These are phyloP conservation scores for Trypanosoma mega DNA, from an alignment of 208 protist species.

Conservation along the genomic window DNA sequence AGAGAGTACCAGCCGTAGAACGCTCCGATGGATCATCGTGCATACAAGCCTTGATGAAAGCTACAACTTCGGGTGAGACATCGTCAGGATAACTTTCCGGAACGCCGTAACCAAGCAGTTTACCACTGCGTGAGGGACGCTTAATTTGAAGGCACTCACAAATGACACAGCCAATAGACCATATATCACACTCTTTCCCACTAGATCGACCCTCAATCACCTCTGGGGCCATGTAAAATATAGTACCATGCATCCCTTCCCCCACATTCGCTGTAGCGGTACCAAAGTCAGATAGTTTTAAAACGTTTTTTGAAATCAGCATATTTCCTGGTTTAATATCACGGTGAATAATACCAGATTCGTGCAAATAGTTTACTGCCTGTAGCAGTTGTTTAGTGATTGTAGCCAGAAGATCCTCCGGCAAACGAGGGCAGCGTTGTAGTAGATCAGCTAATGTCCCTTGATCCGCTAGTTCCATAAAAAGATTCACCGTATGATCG, in stretches of 20 bases:
- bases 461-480: constrained; percentile 74
- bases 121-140: constrained; percentile 25
- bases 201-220: constrained; percentile 47
- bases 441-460: constrained; percentile 60
- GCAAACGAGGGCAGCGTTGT: constrained; percentile 39
- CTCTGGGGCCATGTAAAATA: constrained; percentile 45
- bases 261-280: constrained; percentile 49
- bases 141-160: constrained; percentile 56
- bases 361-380: constrained; percentile 73
- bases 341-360: constrained; percentile 40
- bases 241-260: constrained; percentile 58
- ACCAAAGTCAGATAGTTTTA: constrained; percentile 84
- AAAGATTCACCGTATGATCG: constrained; percentile 64
- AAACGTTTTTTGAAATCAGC: constrained; percentile 58
- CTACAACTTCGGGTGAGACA: constrained; percentile 35
- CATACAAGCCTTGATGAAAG: constrained; percentile 69
- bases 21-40: constrained; percentile 50
- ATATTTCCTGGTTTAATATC: constrained; percentile 60
- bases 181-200: constrained; percentile 65
- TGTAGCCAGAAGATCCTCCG: constrained; percentile 43
- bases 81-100: constrained; percentile 48
- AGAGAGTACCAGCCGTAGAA: constrained; percentile 45
- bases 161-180: constrained; percentile 61
- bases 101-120: constrained; percentile 46
- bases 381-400: constrained; percentile 70